phyloP scores from a whole-genome alignment of 2,329 filamentous ascomycete genomes.

The Iodosphaeria phyllophila region DNA sequence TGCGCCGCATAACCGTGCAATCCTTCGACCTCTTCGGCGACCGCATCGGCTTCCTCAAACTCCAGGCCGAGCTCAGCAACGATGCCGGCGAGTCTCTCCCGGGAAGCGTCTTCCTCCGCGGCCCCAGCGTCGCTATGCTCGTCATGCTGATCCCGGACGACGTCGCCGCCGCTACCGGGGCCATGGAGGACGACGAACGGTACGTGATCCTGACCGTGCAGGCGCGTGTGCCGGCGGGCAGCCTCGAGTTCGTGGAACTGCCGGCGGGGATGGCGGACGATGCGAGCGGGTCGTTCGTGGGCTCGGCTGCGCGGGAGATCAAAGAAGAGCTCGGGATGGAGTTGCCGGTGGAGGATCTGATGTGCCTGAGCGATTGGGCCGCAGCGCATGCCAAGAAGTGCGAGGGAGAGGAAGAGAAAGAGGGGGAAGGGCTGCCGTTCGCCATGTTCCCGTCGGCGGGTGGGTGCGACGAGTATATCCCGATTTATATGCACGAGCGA shows the following conservation, averaged over 20 bases:
- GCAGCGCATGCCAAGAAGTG: constrained; percentile 8
- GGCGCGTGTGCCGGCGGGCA: constrained; percentile 34
- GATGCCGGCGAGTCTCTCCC: constrained; percentile 28
- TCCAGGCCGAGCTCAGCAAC: constrained; percentile 29
- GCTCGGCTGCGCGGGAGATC: constrained; percentile 40
- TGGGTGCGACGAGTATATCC: constrained; percentile 41
- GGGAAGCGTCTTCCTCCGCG: constrained; percentile 35
- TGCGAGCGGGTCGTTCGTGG: constrained; percentile 29
- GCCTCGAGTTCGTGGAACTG: constrained; percentile 34
- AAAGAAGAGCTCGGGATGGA: constrained; percentile 37
- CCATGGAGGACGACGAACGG: constrained; percentile 19
- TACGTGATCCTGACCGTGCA: constrained; percentile 41
- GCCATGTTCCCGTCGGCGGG: constrained; percentile 40
- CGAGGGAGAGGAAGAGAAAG: constrained; percentile 1
- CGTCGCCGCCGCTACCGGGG: constrained; percentile 11
- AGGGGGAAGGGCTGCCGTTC: constrained; percentile 18
- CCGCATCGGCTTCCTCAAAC: constrained; percentile 37
- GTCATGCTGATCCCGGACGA: constrained; percentile 36
- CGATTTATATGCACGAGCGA: constrained; percentile 36
- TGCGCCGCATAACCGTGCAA: constrained; percentile 31
- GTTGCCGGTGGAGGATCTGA: constrained; percentile 27
- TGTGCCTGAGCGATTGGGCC: constrained; percentile 32
- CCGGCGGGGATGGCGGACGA: constrained; percentile 41
- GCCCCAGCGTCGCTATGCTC: constrained; percentile 41
- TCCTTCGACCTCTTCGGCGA: constrained; percentile 31